Evolutionary conservation across 2,329 filamentous ascomycete species (phyloP), one percentile per base, ranked within the genome.

Genomic region (Orbilia javanica): DNA sequence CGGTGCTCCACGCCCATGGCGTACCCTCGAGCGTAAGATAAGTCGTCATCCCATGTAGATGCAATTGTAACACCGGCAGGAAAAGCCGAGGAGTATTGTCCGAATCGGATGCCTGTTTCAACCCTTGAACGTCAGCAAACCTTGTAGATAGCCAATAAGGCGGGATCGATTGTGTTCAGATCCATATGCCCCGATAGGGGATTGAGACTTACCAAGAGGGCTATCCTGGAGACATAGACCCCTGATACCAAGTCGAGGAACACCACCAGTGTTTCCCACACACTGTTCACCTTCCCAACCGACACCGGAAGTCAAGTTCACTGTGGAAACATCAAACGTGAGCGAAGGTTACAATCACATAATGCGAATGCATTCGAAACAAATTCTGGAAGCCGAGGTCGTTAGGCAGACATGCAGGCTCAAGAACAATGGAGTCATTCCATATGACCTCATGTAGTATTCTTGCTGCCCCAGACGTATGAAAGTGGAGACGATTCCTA

Each of bases 221-320:
- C 87, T 87, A 79, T 88, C 87, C 81, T 88, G 86, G 63, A 88
- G 81, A 82, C 87, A 88, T 36, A 88, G 82, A 55, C 84, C 84
- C 62, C 85, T 84, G 36, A 81, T 80, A 15, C 75, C 70, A 13
- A 80, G 64, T 42, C 75, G 46, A 44, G 74, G 75, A 29, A 80
- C 80, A 36, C 78, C 79, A 11, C 80, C 80, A 39, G 81, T 82
- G 22, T 81, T 82, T 25, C 80, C 81, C 3, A 88, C 87, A 79
- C 87, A 88, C 81, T 87, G 84, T 20, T 85, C 86, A 85, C 87
- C 87, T 71, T 83, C 83, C 87, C 87, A 88, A n/a, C 87, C 87
- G 4, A 84, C 86, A 6, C 87, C 87, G 3, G 87, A 87, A 13
- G 87, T 88, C 70, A 88, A 83, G 80, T 88, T 88, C 73, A 88